These are phyloP conservation scores for Diplocarpon rosae DNA, from an alignment of 2,329 filamentous ascomycete species.

Conservation along the genomic window DNA sequence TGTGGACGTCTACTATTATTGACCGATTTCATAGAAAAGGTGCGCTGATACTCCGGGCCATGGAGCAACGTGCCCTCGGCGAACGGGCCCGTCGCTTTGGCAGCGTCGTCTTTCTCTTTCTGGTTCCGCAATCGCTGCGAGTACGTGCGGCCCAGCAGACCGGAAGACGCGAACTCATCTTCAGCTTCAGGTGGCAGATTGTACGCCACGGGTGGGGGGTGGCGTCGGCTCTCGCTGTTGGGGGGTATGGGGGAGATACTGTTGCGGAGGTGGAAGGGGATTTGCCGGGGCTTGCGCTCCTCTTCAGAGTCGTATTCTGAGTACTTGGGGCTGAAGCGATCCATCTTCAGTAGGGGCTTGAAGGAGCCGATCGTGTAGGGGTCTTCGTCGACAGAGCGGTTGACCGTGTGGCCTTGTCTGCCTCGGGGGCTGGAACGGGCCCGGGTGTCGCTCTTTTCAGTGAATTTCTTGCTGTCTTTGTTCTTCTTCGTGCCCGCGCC, in stretches of 20 bases:
- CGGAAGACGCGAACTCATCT: constrained; percentile 33
- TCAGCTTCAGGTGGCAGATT: constrained; percentile 17
- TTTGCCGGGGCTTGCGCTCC: constrained; percentile 20
- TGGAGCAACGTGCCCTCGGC: constrained; percentile 40
- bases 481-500: constrained; percentile 29
- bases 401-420: constrained; percentile 10
- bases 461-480: constrained; percentile 14
- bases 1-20: constrained; percentile 4
- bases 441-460: constrained; percentile 10
- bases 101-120: constrained; percentile 4
- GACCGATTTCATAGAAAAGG: constrained; percentile 15
- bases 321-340: constrained; percentile 34
- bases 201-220: constrained; percentile 21
- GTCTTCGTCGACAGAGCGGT: constrained; percentile 36
- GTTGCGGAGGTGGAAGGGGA: constrained; percentile 26
- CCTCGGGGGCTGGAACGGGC: constrained; percentile 24
- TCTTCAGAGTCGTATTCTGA: constrained; percentile 21
- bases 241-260: constrained; percentile 8
- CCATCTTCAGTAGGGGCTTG: constrained; percentile 54
- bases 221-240: constrained; percentile 12
- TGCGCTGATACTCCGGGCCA: constrained; percentile 24
- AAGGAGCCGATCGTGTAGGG: constrained; percentile 57
- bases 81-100: constrained; percentile 1
- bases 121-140: constrained; percentile 33
- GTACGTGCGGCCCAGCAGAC: constrained; percentile 39